Evolutionary conservation across 495 filamentous ascomycete species (phyloP).

Genomic region (Beverwykella pulmonaria): DNA sequence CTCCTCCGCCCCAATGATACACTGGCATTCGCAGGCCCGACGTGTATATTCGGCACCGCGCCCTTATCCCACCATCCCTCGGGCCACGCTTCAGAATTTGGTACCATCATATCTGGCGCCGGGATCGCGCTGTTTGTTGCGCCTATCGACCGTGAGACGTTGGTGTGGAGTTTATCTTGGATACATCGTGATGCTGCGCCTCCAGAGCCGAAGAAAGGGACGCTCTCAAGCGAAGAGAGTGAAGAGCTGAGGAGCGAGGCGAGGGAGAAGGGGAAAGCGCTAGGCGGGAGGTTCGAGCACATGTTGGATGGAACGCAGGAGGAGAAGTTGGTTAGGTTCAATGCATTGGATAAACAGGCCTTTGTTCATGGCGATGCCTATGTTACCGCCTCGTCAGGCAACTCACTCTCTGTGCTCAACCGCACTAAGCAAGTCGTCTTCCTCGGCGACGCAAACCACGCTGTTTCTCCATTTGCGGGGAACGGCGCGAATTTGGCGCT

Average conservation of each 20-base stretch:
- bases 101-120: constrained; percentile 1
- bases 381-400: background rate
- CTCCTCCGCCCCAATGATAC: constrained; percentile 6
- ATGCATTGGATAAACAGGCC: constrained; percentile 22
- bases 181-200: background rate
- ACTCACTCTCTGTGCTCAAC: background rate
- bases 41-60: constrained; percentile 8
- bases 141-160: constrained; percentile 1
- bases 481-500: constrained; percentile 50
- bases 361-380: constrained; percentile 1
- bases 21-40: constrained; percentile 18
- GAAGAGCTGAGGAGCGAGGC: background rate
- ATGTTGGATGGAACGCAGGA: constrained; percentile 11
- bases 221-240: constrained; percentile 5
- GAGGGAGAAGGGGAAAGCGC: background rate
- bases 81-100: constrained; percentile 1
- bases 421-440: constrained; percentile 40
- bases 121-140: constrained; percentile 21
- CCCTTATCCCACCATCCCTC: background rate
- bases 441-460: constrained; percentile 52
- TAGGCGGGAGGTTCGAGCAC: constrained; percentile 12
- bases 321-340: constrained; percentile 11
- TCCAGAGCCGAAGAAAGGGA: background rate
- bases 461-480: constrained; percentile 51
- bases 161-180: constrained; percentile 21